Conservation (phyloP, 2,329 filamentous ascomycete genomes). For the Clarireedia hainanense region DNA sequence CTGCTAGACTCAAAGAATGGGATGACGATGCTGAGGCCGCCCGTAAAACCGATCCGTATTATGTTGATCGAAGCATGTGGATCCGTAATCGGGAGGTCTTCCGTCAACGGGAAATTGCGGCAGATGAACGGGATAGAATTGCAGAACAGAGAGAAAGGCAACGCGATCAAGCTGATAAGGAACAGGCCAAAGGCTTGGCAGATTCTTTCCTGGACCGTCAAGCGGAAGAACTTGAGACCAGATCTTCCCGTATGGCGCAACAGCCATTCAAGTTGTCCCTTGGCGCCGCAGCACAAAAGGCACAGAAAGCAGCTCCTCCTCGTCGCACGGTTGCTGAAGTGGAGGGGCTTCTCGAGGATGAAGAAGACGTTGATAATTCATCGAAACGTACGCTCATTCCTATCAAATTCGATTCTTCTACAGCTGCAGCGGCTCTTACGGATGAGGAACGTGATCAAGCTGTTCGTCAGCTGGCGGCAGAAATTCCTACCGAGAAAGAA, state of each 20-base stretch:
- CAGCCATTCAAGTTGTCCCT: slow-evolving; percentile 89
- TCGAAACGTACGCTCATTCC: slow-evolving; percentile 71
- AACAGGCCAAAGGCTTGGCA: slow-evolving; percentile 75
- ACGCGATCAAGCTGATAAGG: slow-evolving; percentile 61
- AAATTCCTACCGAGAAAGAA: slow-evolving; percentile 81
- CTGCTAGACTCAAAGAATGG: slow-evolving; percentile 69
- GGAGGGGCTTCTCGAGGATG: slow-evolving; percentile 88
- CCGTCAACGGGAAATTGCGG: slow-evolving; percentile 62
- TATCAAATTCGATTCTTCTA: slow-evolving; percentile 66
- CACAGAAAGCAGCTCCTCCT: slow-evolving; percentile 46
- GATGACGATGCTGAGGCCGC: slow-evolving; percentile 79
- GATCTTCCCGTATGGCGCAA: slow-evolving; percentile 39
- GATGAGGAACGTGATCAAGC: slow-evolving; percentile 84
- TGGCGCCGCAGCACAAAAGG: slow-evolving; percentile 76
- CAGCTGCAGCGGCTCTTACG: slow-evolving; percentile 59
- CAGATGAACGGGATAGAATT: slow-evolving; percentile 76
- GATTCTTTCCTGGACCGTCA: slow-evolving; percentile 86
- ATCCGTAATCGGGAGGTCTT: slow-evolving; percentile 70
- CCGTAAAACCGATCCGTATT: slow-evolving; percentile 72
- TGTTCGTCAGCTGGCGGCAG: slow-evolving; percentile 71
- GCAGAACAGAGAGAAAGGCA: slow-evolving; percentile 70
- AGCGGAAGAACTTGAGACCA: slow-evolving; percentile 63
- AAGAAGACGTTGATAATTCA: slow-evolving; percentile 68
- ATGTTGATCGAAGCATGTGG: slow-evolving; percentile 79
- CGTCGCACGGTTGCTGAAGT: slow-evolving; percentile 86